A percentile compares a stretch with the other conserved stretches of the same genome.
Conservation (phyloP, 805 yeast genomes). For the Cyberlindnera suaveolens region DNA sequence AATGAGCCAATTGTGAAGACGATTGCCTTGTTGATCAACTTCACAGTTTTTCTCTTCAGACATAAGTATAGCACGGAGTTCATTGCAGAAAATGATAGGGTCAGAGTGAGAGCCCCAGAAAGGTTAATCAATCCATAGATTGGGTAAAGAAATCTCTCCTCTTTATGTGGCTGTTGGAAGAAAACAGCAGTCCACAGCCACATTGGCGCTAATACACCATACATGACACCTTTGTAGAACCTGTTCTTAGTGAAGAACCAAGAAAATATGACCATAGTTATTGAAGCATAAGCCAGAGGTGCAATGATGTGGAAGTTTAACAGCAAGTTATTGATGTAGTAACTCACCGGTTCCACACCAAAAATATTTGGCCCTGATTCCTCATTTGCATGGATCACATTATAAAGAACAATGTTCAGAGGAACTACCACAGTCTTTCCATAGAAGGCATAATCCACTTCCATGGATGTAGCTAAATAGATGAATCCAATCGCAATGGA, state of each 20-base stretch:
- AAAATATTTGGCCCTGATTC: slow-evolving; percentile 82
- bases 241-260: background rate
- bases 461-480: slow-evolving; percentile 25
- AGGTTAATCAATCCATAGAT: slow-evolving; percentile 65
- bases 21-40: background rate
- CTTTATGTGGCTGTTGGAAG: slow-evolving; percentile 79
- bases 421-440: slow-evolving; percentile 62
- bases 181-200: slow-evolving; percentile 65
- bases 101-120: slow-evolving; percentile 50
- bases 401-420: slow-evolving; percentile 74
- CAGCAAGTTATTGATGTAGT: slow-evolving; percentile 61
- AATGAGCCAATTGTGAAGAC: slow-evolving; percentile 2
- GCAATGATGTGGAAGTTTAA: slow-evolving; percentile 66
- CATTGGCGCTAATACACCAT: slow-evolving; percentile 42
- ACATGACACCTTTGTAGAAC: slow-evolving; percentile 5
- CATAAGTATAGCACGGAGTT: slow-evolving; percentile 7
- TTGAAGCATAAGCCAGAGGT: slow-evolving; percentile 35
- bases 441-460: slow-evolving; percentile 59
- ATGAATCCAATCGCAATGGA: slow-evolving; percentile 19
- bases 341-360: slow-evolving; percentile 76
- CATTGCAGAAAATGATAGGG: background rate
- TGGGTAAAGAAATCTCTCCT: slow-evolving; percentile 87
- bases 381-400: slow-evolving; percentile 62
- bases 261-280: slow-evolving; percentile 25
- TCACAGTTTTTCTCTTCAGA: slow-evolving; percentile 1